phyloP scores from a whole-genome alignment of 345 rosid genomes.

The Carallia brachiata region DNA sequence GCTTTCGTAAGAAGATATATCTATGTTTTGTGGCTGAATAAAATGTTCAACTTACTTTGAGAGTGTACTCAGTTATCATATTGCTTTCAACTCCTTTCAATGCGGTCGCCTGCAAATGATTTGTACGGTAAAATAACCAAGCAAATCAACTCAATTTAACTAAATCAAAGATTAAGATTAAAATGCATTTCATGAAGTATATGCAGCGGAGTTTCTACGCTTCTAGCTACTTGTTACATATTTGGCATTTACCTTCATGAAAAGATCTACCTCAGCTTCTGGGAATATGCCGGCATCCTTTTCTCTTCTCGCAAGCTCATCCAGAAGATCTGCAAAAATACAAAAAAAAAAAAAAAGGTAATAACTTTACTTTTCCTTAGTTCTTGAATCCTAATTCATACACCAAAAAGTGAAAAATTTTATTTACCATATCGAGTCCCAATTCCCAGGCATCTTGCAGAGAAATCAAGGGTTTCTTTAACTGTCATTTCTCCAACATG shows the following conservation, averaged over 20 bases:
- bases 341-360: not conserved
- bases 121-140: too few relatives aligned
- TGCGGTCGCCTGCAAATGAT: conserved; percentile 55
- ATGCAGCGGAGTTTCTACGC: too few relatives aligned
- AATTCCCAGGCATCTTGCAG: conserved; percentile 83
- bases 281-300: conserved; percentile 74
- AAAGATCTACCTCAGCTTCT: conserved; percentile 81
- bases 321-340: conserved; percentile 49
- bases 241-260: conserved; percentile 59
- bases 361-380: not conserved
- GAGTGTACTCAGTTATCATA: conserved; percentile 79
- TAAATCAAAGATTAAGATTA: too few relatives aligned
- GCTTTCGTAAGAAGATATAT: too few relatives aligned
- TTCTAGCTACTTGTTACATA: not conserved
- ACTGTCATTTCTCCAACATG: conserved; percentile 17
- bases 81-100: conserved; percentile 64
- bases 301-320: conserved; percentile 78
- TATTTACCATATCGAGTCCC: conserved; percentile 73
- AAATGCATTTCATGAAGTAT: not conserved
- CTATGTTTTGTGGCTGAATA: not conserved
- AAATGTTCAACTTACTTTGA: conserved; percentile 48
- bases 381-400: too few relatives aligned
- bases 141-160: too few relatives aligned
- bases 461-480: conserved; percentile 15
- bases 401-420: not conserved